Base-by-base conservation (phyloP, 208 protist species). In the Crithidia expoeki region DNA sequence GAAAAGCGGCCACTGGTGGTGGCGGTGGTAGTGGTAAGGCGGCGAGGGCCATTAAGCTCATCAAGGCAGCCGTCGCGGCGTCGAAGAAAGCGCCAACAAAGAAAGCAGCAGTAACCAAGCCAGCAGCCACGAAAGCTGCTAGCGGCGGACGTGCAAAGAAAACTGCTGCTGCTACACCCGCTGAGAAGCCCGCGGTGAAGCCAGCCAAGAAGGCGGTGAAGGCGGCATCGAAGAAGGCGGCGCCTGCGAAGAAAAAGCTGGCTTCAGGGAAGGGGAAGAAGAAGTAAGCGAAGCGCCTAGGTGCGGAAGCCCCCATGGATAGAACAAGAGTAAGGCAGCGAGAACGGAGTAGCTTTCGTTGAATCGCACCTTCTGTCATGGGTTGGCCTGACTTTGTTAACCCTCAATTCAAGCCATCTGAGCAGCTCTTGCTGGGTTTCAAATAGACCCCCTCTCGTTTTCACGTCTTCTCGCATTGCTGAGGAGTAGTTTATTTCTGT, bases 161-260 rank as follows among this genome's bases (percentile, higher is more conserved):
- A 33, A 36, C 68, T n/a, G 42, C 42, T 9, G 65, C 47, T 33
- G 32, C 67, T 4, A 19, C 74, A 34, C 47, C 60, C 11, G 53
- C 56, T 14, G 52, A 51, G 50, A 80, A 67, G 38, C 42, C 64
- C 0, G 23, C 53, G 38, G 72, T 71, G 63, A 80, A 79, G 64
- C 36, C 71, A 9, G 63, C 67, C n/a, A 71, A 71, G 46, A 84
- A 77, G 59, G 27, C 63, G 17, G 53, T 69, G 34, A 90, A 90
- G 65, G 69, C 77, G 60, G 68, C 55, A 6, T 65, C 72, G 21
- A 77, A 79, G 56, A 80, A 76, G 71, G 32, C 75, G 11, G 58
- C 65, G 14, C 63, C 77, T 17, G 68, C 74, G n/a, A 80, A 77
- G 55, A 74, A 74, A 28, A 78, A 75, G 59, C 38, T 74, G 28